These are phyloP conservation scores for Kingdonia uniflora DNA, from an alignment of 164 flowering plant genomes.

Conservation along the genomic window DNA sequence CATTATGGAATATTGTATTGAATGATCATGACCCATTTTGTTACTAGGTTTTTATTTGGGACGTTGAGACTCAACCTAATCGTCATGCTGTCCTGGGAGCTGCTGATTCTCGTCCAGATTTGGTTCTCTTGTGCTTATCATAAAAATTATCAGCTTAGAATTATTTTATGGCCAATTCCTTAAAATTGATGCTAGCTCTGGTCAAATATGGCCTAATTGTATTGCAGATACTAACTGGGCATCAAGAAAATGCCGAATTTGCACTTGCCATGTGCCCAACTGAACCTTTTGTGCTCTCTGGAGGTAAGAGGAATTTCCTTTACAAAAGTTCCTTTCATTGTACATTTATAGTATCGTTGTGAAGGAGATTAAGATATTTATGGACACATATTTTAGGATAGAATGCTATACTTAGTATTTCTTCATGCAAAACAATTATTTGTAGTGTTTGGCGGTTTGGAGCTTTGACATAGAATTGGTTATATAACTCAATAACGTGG, in stretches of 20 bases:
- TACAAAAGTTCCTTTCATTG: no score
- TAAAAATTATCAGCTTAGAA: no score
- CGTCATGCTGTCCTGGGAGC: slow-evolving; percentile 92
- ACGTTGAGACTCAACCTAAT: slow-evolving; percentile 85
- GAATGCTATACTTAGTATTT: no score
- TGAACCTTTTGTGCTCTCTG: slow-evolving; percentile 93
- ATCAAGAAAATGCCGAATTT: slow-evolving; percentile 92
- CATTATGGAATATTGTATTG: no score
- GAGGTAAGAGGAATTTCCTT: slow-evolving; percentile 41
- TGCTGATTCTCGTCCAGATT: slow-evolving; percentile 75
- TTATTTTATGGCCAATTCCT: no score
- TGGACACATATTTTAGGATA: no score
- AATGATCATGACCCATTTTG: no score
- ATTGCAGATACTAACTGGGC: slow-evolving; percentile 88
- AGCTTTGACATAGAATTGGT: no score
- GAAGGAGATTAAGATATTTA: background rate
- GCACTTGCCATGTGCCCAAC: slow-evolving; percentile 95
- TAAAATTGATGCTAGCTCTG: no score
- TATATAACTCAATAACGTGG: background rate
- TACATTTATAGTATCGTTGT: no score
- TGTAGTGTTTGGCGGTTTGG: no score
- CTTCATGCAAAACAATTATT: no score
- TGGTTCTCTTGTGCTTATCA: slow-evolving; percentile 18
- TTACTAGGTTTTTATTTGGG: slow-evolving; percentile 87
- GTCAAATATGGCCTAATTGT: background rate